A percentile compares a stretch with the other conserved stretches of the same genome.
Conservation (phyloP, 2,329 filamentous ascomycete species). For the Neofusicoccum kwambonambiense region DNA sequence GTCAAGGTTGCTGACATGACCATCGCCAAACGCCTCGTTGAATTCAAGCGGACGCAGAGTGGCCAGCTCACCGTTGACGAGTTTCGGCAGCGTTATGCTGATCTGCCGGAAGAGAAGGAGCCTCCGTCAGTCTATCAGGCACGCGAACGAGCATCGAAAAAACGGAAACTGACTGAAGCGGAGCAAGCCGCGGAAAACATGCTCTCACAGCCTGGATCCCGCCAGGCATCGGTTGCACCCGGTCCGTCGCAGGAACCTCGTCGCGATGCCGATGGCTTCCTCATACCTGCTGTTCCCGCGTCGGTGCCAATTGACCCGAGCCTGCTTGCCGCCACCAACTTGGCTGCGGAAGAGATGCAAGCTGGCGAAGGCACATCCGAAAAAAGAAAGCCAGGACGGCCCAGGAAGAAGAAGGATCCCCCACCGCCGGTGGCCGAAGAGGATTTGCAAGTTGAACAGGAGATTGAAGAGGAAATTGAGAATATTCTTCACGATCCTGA, state of each 20-base stretch:
- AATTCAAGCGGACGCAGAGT: conserved; percentile 85
- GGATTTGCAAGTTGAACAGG: conserved; percentile 48
- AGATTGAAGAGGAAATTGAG: conserved; percentile 47
- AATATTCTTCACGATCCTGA: conserved; percentile 29
- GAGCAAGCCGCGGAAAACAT: conserved; percentile 21
- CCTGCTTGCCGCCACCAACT: conserved; percentile 16
- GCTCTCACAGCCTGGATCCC: neutral
- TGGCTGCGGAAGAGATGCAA: conserved; percentile 15
- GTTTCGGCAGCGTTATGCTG: conserved; percentile 69
- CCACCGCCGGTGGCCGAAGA: conserved; percentile 39
- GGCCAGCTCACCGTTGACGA: conserved; percentile 84
- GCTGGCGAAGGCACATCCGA: conserved; percentile 24
- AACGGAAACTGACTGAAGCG: conserved; percentile 27
- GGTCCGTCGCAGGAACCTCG: conserved; percentile 23
- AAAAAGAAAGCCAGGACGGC: conserved; percentile 38
- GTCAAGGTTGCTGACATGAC: conserved; percentile 95
- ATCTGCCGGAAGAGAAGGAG: conserved; percentile 59
- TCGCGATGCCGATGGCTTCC: conserved; percentile 43
- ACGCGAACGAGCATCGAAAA: conserved; percentile 47
- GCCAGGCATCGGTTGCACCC: conserved; percentile 11
- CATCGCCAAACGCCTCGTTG: conserved; percentile 84
- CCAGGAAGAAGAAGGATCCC: conserved; percentile 33
- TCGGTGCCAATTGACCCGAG: conserved; percentile 24
- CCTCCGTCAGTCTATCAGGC: conserved; percentile 79
- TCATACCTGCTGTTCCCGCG: conserved; percentile 32